phyloP scores from a whole-genome alignment of 1,284 basidiomycete genomes.

The Pholiota adiposa region DNA sequence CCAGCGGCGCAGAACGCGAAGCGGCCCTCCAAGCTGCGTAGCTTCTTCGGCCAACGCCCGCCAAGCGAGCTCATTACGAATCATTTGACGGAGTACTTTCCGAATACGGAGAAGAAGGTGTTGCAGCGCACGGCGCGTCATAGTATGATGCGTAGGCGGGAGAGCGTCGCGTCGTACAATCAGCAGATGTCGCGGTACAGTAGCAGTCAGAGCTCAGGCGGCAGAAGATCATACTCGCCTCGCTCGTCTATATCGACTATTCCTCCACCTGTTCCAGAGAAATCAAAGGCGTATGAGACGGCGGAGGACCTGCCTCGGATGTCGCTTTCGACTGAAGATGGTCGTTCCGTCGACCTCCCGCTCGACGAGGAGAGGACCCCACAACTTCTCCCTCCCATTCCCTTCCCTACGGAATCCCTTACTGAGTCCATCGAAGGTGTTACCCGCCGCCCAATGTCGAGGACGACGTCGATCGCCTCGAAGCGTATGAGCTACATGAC shows the following conservation, averaged over 20 bases:
- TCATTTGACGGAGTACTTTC: conserved; percentile 97
- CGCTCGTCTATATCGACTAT: conserved; percentile 54
- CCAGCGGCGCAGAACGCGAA: conserved; percentile 43
- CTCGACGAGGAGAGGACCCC: conserved; percentile 49
- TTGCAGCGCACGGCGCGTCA: conserved; percentile 84
- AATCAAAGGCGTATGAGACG: conserved; percentile 31
- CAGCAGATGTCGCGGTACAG: conserved; percentile 38
- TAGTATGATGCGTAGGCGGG: conserved; percentile 75
- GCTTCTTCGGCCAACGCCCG: conserved; percentile 98
- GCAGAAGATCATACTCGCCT: conserved; percentile 44
- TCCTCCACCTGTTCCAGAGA: conserved; percentile 48
- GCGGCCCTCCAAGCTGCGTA: conserved; percentile 78
- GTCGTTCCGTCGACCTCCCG: conserved; percentile 58
- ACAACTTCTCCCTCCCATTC: conserved; percentile 81
- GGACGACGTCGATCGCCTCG: conserved; percentile 59
- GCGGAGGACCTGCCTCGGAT: conserved; percentile 57
- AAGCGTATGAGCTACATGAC: conserved; percentile 79
- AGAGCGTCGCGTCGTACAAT: conserved; percentile 54
- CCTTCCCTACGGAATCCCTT: conserved; percentile 77
- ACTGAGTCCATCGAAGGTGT: conserved; percentile 75
- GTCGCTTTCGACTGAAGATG: conserved; percentile 75
- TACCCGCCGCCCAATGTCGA: conserved; percentile 41
- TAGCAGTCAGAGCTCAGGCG: conserved; percentile 65
- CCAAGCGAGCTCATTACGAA: conserved; percentile 96
- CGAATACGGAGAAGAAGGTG: conserved; percentile 88